Percentiles rank a stretch among this genome's conserved stretches.
These are phyloP conservation scores for Vaccinium corymbosum DNA, from an alignment of 148 eudicot genomes.

Conservation along the genomic window DNA sequence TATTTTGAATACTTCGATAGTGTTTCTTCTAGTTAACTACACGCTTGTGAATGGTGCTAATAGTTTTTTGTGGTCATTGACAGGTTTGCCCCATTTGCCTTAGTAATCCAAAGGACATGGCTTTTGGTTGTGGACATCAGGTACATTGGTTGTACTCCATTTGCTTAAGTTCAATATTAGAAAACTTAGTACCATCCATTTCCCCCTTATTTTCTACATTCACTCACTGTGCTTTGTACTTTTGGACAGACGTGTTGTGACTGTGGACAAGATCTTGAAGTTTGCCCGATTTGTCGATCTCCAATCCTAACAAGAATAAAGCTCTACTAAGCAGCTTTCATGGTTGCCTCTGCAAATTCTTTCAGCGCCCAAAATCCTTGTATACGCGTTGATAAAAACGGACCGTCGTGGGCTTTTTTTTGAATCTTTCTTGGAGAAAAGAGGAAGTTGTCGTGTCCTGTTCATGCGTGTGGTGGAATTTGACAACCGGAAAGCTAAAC, in stretches of 20 bases:
- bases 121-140: conserved; percentile 99
- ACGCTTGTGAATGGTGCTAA: conserved; percentile 11
- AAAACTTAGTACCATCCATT: neutral
- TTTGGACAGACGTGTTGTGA: conserved; percentile 71
- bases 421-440: too few relatives aligned
- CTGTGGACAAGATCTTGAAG: conserved; percentile 66
- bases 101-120: conserved; percentile 80
- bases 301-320: conserved; percentile 64
- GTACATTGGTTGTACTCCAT: conserved; percentile 28
- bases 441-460: too few relatives aligned
- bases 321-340: conserved; percentile 47
- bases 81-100: conserved; percentile 89
- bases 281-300: conserved; percentile 78
- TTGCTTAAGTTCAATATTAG: neutral
- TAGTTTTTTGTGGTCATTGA: conserved; percentile 6
- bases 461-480: too few relatives aligned
- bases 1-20: neutral
- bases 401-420: too few relatives aligned
- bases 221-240: neutral
- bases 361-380: too few relatives aligned
- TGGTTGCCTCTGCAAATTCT: neutral
- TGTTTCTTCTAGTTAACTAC: neutral
- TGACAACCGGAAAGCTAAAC: too few relatives aligned
- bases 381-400: too few relatives aligned
- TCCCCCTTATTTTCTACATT: neutral